Evolutionary conservation across 176 grass and related monocot genomes (phyloP), one percentile per base, ranked within the genome.

Genomic region (Phoenix roebelenii): DNA sequence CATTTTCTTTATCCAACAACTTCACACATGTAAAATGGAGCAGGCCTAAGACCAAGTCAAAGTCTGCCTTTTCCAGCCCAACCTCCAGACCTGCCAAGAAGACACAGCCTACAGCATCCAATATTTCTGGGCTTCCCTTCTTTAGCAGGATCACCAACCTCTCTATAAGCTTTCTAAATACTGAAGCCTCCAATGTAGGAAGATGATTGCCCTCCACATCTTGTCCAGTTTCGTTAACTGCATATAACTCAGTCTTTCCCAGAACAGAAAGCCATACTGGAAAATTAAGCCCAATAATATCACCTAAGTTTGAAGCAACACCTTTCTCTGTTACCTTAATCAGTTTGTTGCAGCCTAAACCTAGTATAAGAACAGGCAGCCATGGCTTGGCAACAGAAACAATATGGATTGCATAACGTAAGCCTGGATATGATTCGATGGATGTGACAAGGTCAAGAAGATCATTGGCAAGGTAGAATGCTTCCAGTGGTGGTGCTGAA

Each of bases 301-400:
- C 63, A 63, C 24, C 77, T 7, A 23, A 14, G 17, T 80, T 76
- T 18, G 76, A 55, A 60, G 54, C 29, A 39, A 58, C 30, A 18
- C 72, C 75, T 58, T 72, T 73, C 22, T 72, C 72, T 32, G 74
- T 23, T 51, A 58, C 59, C 7, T 44, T 44, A 39, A 75, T 59
- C 54, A 91, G 71, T 66, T 66, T 74, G 23, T 68, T 67, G 74
- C 78, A 82, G 61, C 82, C 87, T 19, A 97, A 60, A 52, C 84
- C 87, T 59, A 97, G 32, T 72, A 97, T 56, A 56, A 97, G 71
- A 72, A 85, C 52, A 68, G 84, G 87, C 28, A 97, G 70, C 92
- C 92, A 97, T 62, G 74, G 65, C 61, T 91, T 91, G 24, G 79
- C 72, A 73, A 60, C 51, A 30, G 92, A 81, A 72, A 78, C 26